phyloP scores from a whole-genome alignment of 2,329 filamentous ascomycete species.

The Neonectria coccinea region DNA sequence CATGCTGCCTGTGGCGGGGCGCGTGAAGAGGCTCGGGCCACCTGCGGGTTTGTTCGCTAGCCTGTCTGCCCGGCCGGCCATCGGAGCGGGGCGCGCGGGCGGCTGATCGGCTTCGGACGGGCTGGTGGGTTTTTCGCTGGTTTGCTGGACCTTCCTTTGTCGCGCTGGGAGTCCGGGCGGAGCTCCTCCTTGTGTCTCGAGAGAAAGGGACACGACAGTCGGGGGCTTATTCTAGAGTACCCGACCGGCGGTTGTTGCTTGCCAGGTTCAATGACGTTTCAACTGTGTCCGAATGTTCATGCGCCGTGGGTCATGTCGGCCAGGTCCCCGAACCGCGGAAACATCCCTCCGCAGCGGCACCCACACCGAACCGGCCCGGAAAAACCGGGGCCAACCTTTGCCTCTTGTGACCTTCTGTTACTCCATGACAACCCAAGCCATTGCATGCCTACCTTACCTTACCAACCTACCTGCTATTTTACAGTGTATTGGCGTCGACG shows the following conservation, averaged over 20 bases:
- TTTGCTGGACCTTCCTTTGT: not conserved
- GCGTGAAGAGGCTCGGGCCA: constrained; percentile 7
- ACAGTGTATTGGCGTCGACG: not conserved
- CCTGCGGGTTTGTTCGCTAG: constrained; percentile 31
- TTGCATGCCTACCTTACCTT: not conserved
- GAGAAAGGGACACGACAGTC: not conserved
- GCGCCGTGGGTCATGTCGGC: not conserved
- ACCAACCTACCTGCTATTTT: not conserved
- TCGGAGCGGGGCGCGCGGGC: constrained; percentile 35
- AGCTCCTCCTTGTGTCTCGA: constrained; percentile 11
- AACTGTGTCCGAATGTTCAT: not conserved
- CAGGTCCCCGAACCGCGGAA: not conserved
- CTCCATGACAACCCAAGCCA: constrained; percentile 11
- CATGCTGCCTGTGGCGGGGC: constrained; percentile 7
- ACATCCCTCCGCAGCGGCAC: not conserved
- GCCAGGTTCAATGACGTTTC: not conserved
- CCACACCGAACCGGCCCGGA: constrained; percentile 7
- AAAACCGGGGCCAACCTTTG: constrained; percentile 4
- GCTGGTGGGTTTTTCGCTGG: not conserved
- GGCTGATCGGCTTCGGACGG: constrained; percentile 16
- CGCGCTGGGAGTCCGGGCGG: constrained; percentile 12
- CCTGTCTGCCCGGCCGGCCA: constrained; percentile 29
- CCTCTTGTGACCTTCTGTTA: constrained; percentile 13
- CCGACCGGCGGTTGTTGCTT: not conserved
- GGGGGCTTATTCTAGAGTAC: not conserved